These are phyloP conservation scores for Discostella pseudostelligera DNA, from an alignment of 108 stramenopile genomes.

Conservation along the genomic window DNA sequence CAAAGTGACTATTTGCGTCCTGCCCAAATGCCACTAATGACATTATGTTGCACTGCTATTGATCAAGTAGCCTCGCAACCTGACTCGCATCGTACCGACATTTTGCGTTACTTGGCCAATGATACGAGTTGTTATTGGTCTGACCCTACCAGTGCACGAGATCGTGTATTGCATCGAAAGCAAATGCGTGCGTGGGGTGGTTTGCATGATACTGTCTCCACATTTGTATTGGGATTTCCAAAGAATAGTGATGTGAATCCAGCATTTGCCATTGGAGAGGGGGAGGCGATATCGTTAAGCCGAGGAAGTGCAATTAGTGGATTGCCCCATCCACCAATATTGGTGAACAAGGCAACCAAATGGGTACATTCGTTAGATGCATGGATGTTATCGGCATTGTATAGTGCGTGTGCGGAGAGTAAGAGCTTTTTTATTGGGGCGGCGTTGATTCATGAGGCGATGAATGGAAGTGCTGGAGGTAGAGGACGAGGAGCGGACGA, in stretches of 20 bases:
- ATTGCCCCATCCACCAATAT: constrained; percentile 73
- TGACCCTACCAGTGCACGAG: constrained; percentile 60
- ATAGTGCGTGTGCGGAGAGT: constrained; percentile 77
- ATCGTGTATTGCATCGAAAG: constrained; percentile 69
- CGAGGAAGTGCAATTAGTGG: constrained; percentile 55
- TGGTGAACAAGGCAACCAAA: constrained; percentile 53
- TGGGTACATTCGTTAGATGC: constrained; percentile 76
- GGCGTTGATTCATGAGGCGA: constrained; percentile 54
- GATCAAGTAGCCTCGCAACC: constrained; percentile 77
- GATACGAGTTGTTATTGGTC: constrained; percentile 91
- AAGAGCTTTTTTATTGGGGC: constrained; percentile 89
- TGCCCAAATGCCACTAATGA: constrained; percentile 97
- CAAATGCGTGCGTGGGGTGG: constrained; percentile 69
- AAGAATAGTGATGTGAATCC: constrained; percentile 40
- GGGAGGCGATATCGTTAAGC: constrained; percentile 70
- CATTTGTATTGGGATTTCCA: constrained; percentile 35
- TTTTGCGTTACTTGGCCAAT: constrained; percentile 76
- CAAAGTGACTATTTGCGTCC: constrained; percentile 82
- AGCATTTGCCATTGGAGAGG: constrained; percentile 62
- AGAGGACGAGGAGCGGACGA: constrained; percentile 4
- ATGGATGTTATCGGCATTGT: constrained; percentile 82
- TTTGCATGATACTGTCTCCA: constrained; percentile 54
- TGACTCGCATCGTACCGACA: constrained; percentile 39
- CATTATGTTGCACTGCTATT: constrained; percentile 87
- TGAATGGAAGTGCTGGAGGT: background rate